Base-by-base conservation (phyloP, 179 eudicot genomes). In the Vitellaria paradoxa region DNA sequence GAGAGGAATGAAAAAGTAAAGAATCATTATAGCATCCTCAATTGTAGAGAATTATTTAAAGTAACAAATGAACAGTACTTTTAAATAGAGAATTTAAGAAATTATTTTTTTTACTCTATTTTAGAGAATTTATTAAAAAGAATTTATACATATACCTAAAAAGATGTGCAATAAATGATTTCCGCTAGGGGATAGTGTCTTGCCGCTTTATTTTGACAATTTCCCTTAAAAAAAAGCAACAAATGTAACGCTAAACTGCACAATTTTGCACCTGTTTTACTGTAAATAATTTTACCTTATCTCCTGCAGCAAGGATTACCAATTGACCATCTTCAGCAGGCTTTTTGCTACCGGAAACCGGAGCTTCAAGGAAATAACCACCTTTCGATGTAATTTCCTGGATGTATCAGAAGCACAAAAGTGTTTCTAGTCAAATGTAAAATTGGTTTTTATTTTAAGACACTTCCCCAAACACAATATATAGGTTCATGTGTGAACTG, bases 261-360 rank as follows among this genome's bases (percentile, higher is more conserved):
- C 5, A 50, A 70, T 18, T 24, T 14, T 24, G 45, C 45, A 50
- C 60, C 21, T 62, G 17, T 61, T 47, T n/a, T 23, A 26, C 40
- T 77, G 66, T 12, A 50, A 2, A 50, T 50, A 50, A 7, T 50
- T 50, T 50, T 81, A 96, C 99, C 97, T 93, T 93, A 56, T 89
- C 92, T 77, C 98, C 99, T 57, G 96, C 99, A 80, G 99, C 98
- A 75, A 96, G 95, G 74, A 96, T 96, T n/a, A 96, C 89, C 57
- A 96, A 74, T 83, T 96, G 99, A 79, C 99, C 99, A 83, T 93
- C 98, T 83, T 96, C 99, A 77, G 99, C 99, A 52, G 98, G 99
- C 86, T 96, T 93, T 86, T 96, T 96, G 88, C 99, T 96, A 64
- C 98, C 99, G 30, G 99, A 96, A 80, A 96, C 99, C 70, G 99